Conservation (phyloP, 495 filamentous ascomycete genomes). For the Aspergillus nanangensis region DNA sequence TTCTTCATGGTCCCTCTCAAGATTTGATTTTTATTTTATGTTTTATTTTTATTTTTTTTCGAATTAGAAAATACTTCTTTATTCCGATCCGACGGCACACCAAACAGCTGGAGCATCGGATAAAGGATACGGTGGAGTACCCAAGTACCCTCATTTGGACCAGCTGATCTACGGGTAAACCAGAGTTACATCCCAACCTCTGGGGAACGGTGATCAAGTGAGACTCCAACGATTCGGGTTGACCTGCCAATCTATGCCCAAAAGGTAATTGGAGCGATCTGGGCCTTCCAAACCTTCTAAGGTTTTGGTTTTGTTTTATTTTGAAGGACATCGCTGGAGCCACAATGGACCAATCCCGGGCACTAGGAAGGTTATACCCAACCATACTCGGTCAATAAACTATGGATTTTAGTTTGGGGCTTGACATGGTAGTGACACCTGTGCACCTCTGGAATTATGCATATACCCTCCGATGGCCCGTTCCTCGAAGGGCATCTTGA, state of each 20-base stretch:
- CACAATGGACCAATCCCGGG: neutral
- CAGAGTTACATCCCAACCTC: neutral
- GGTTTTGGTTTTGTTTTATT: neutral
- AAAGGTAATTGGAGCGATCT: neutral
- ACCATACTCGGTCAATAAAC: neutral
- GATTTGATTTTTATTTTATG: neutral
- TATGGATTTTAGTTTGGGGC: neutral
- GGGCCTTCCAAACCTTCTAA: neutral
- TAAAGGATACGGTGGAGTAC: no score
- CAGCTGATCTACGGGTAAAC: neutral
- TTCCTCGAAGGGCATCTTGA: neutral
- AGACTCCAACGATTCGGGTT: neutral
- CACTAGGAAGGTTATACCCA: neutral
- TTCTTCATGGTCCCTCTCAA: neutral
- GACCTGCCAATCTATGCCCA: neutral
- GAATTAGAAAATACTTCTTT: neutral
- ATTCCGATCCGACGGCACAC: no score
- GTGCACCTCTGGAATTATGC: conserved; percentile 5
- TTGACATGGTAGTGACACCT: conserved; percentile 1
- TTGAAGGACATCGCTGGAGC: neutral
- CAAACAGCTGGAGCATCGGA: no score
- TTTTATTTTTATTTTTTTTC: neutral
- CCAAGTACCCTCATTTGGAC: no score
- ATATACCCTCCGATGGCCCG: neutral
- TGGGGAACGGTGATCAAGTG: neutral